Percentiles rank a stretch among this genome's conserved stretches.
Conservation (phyloP, 768 basidiomycete genomes). For the Pluteus cervinus region DNA sequence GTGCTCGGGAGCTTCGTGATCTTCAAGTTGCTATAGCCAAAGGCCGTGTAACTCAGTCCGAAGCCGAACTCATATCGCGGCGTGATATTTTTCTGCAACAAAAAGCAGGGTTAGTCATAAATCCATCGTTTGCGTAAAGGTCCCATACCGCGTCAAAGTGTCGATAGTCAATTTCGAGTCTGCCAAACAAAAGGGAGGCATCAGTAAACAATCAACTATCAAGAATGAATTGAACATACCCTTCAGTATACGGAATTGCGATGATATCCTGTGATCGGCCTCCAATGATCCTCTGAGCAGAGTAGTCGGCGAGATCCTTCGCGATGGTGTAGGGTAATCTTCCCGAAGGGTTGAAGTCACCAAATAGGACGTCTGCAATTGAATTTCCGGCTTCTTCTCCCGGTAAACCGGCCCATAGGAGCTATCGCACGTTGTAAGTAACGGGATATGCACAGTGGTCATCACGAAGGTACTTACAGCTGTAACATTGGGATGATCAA, state of each 20-base stretch:
- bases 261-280: constrained; percentile 32
- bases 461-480: constrained; percentile 41
- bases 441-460: constrained; percentile 10
- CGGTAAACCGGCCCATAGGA: constrained; percentile 62
- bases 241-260: constrained; percentile 54
- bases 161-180: constrained; percentile 66
- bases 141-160: constrained; percentile 59
- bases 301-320: constrained; percentile 50
- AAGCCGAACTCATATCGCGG: constrained; percentile 90
- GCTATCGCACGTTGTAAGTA: constrained; percentile 17
- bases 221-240: constrained; percentile 20
- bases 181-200: constrained; percentile 9
- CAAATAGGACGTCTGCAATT: constrained; percentile 68
- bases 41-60: constrained; percentile 82
- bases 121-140: constrained; percentile 7
- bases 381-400: constrained; percentile 69
- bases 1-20: constrained; percentile 35
- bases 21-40: constrained; percentile 58
- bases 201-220: background rate
- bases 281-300: constrained; percentile 39
- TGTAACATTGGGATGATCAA: constrained; percentile 66
- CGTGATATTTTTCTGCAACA: constrained; percentile 51
- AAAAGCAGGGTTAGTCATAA: constrained; percentile 9
- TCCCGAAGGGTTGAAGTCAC: constrained; percentile 62
- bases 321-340: constrained; percentile 74